Evolutionary conservation across 1,139 yeast species (phyloP), one percentile per base, ranked within the genome.

Genomic region (Spencermartinsiella ligniputridi): DNA sequence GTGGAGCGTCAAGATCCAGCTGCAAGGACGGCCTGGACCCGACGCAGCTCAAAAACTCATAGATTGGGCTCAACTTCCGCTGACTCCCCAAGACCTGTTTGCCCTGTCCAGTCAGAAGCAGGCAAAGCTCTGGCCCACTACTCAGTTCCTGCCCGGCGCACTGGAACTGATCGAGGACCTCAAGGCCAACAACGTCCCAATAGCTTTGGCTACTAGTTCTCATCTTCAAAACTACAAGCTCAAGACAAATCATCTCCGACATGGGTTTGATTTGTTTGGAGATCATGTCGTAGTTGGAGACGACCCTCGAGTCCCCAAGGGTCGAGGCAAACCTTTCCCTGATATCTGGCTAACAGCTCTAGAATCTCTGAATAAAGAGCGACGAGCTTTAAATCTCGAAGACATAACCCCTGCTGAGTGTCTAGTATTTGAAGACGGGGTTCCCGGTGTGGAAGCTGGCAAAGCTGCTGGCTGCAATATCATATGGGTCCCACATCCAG

Each of bases 141-240:
- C 87, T 35, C 56, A 68, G 37, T 83, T 85, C 60, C 66, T 92
- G 56, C 96, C 96, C 0, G 98, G 98, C 4, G 96, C 96, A 0
- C 60, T 72, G 40, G 89, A 83, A 52, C 67, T 92, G 43, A 61
- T 92, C 36, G 54, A 71, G 40, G 67, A 76, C 51, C 69, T 90
- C 49, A 63, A 70, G 56, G 52, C 57, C 17, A 33, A 37, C 6
- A 67, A 70, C 6, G 64, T 90, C 22, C 97, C 97, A 2, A 76
- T 89, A 52, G 97, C 95, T 1, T 73, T 92, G 44, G 97, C 97
- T n/a, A 90, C 97, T 2, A 85, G 96, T 8, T 87, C 96, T 1
- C 76, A 77, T 54, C 66, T 61, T 20, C 59, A 63, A 35, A 87
- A 84, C 57, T 89, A 69, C 58, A 63, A 71, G 20, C 68, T 77